A percentile compares a stretch with the other conserved stretches of the same genome.
phyloP scores from a whole-genome alignment of 2,329 filamentous ascomycete species.

The Fusarium ramigenum region DNA sequence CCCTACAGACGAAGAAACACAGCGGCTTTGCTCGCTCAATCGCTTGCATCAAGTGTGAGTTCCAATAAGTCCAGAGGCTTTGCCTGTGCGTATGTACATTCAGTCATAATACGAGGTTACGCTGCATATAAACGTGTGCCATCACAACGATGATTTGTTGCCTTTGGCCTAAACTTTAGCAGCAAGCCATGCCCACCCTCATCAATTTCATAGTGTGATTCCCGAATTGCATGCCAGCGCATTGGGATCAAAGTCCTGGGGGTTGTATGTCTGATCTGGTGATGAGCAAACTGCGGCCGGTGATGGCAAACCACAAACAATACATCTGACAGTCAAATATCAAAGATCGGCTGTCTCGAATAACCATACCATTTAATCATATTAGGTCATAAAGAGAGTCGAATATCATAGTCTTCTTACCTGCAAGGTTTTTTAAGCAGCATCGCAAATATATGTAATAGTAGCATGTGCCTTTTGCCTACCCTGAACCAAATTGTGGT shows the following conservation, averaged over 20 bases:
- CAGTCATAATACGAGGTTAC: conserved; percentile 17
- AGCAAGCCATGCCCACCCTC: background rate
- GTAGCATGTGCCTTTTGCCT: background rate
- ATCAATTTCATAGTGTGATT: background rate
- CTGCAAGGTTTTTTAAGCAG: no score
- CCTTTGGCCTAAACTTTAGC: background rate
- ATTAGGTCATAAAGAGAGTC: background rate
- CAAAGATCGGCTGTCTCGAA: background rate
- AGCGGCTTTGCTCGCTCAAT: background rate
- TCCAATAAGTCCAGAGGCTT: background rate
- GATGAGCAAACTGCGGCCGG: background rate
- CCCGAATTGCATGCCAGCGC: background rate
- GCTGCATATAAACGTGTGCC: background rate
- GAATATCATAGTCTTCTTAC: background rate
- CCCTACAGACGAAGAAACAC: background rate
- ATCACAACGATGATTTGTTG: background rate
- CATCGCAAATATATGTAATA: background rate
- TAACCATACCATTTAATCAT: background rate
- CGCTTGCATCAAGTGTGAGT: background rate
- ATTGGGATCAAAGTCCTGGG: background rate
- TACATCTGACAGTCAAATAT: background rate
- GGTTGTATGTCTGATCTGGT: background rate
- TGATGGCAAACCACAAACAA: background rate
- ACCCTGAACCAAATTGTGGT: background rate
- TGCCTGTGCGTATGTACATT: background rate